A percentile compares a stretch with the other conserved stretches of the same genome.
Conservation (phyloP, 352 stramenopile species). For the Pythium scleroteichum region DNA sequence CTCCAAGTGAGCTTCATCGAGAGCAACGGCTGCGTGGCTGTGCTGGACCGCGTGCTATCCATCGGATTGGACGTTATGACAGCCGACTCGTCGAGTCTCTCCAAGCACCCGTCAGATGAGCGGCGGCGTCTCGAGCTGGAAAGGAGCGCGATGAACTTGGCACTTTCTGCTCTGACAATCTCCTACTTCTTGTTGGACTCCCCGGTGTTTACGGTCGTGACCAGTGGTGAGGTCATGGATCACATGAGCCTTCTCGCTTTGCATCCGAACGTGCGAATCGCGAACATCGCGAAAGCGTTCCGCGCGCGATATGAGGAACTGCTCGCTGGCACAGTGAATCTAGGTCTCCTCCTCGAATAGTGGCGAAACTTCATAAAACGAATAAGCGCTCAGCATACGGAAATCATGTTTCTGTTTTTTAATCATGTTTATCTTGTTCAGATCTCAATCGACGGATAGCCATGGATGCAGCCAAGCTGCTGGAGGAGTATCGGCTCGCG, state of each 20-base stretch:
- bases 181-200: conserved; percentile 75
- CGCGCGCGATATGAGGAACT: conserved; percentile 48
- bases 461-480: conserved; percentile 24
- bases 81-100: background rate
- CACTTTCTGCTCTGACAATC: conserved; percentile 57
- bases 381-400: too few species aligned
- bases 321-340: conserved; percentile 13
- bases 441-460: background rate
- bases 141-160: conserved; percentile 36
- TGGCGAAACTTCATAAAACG: too few species aligned
- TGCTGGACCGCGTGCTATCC: conserved; percentile 46
- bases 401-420: background rate
- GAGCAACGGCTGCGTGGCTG: conserved; percentile 42
- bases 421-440: too few species aligned
- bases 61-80: conserved; percentile 13
- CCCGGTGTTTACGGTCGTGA: conserved; percentile 42
- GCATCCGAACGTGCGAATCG: conserved; percentile 43
- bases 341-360: too few species aligned
- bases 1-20: conserved; percentile 62
- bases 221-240: conserved; percentile 29
- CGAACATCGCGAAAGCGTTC: conserved; percentile 53
- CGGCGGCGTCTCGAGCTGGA: background rate
- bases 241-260: conserved; percentile 37
- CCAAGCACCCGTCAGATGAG: background rate
- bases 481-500: conserved; percentile 40